Base-by-base conservation (phyloP, 768 basidiomycete genomes). In the Xerocomellus amylosporus region DNA sequence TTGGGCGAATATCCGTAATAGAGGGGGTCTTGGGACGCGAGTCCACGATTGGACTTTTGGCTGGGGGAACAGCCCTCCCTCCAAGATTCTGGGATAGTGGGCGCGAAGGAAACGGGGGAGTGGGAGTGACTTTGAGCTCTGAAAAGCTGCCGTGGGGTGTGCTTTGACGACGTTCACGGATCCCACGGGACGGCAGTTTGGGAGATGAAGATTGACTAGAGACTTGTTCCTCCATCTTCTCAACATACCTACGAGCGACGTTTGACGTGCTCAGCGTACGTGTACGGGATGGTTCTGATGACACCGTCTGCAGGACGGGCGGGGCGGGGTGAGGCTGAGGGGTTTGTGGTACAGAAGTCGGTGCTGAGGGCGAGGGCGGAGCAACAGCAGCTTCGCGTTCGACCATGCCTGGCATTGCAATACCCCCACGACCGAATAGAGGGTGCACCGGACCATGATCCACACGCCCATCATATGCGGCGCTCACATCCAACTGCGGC, bases 381-480 rank as follows among this genome's bases (percentile, higher is more conserved):
- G 53, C 17, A n/a, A 26, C 43, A 20, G 41, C 36, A 22, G 40
- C 45, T 2, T 62, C 65, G 22, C 58, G 64, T 15, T 57, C 64
- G 14, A 74, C 74, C 77, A 91, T 79, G 4, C 89, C 89, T 8
- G 87, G 86, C 82, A 91, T 83, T 12, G 88, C 89, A 46, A 90
- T 73, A 19, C 87, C 87, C 15, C 85, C 84, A 51, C 77, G 79
- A 17, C 89, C 89, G 65, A 91, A 91, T 43, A 90, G 67, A 2
- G 89, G 90, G 71, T 91, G 90, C 15, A 86, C 81, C 5, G 77
- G 68, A 48, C 75, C 75, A 49, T 72, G 67, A n/a, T 71, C 73
- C 14, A 70, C 74, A 13, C 81, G 82, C 63, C 87, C 85, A 51
- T 85, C 83, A 59, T 87, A 88, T 1, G 82, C 84, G 61, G 85